Conservation (phyloP, 495 filamentous ascomycete genomes). For the Penicillium pulvis region DNA sequence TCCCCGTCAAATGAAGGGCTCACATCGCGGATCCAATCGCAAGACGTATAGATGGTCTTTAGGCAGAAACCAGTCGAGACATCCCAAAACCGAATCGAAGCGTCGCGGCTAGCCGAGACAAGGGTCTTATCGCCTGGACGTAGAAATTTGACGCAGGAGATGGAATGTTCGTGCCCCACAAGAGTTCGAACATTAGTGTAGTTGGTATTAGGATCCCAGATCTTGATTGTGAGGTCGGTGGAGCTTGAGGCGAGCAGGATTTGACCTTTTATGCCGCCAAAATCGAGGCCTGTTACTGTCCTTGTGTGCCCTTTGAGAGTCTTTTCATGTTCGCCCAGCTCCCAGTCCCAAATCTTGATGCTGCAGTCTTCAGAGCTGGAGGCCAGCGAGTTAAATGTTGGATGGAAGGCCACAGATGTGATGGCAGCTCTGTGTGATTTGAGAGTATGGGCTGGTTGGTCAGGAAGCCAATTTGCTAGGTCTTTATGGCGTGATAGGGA, state of each 20-base stretch:
- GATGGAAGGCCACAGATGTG: constrained; percentile 89
- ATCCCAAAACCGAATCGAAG: constrained; percentile 18
- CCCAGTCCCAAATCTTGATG: constrained; percentile 97
- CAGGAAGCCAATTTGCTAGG: constrained; percentile 8
- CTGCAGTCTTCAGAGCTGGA: constrained; percentile 92
- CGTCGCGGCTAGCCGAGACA: constrained; percentile 63
- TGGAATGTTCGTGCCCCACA: constrained; percentile 87
- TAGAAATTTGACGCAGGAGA: constrained; percentile 85
- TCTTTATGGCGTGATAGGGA: not conserved
- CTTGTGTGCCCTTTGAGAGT: constrained; percentile 92
- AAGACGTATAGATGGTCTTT: constrained; percentile 3
- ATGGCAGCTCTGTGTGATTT: constrained; percentile 38
- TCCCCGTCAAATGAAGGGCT: constrained; percentile 78
- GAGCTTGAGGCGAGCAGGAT: constrained; percentile 88
- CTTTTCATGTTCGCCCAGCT: constrained; percentile 83
- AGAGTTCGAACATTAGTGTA: constrained; percentile 92
- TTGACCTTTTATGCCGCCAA: constrained; percentile 78
- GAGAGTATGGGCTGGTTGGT: constrained; percentile 1
- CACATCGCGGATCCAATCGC: constrained; percentile 81
- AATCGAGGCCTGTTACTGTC: constrained; percentile 83
- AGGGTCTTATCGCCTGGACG: constrained; percentile 77
- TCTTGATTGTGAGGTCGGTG: constrained; percentile 85
- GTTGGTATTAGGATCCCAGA: constrained; percentile 90
- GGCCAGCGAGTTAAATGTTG: constrained; percentile 81
- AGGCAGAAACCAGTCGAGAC: constrained; percentile 10